These are phyloP conservation scores for Musa troglodytarum DNA, from an alignment of 176 grass and related monocot genomes.

Conservation along the genomic window DNA sequence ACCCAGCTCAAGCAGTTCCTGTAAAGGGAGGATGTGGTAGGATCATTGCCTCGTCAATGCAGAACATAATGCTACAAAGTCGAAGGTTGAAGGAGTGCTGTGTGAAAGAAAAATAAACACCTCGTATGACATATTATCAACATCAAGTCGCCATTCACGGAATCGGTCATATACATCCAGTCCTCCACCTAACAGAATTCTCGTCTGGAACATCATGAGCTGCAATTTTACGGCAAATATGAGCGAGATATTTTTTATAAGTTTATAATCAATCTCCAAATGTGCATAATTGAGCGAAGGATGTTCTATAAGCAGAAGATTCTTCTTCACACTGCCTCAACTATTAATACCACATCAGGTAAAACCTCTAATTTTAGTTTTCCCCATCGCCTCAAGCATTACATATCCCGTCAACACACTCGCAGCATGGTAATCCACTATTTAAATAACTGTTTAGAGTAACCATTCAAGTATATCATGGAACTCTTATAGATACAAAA, in stretches of 20 bases:
- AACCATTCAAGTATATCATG: too few relatives aligned
- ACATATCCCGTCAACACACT: too few relatives aligned
- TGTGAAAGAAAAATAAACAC: slow-evolving; percentile 14
- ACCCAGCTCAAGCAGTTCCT: slow-evolving; percentile 75
- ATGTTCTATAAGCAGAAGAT: background rate
- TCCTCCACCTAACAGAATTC: slow-evolving; percentile 63
- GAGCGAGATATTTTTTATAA: too few relatives aligned
- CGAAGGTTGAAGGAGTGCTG: background rate
- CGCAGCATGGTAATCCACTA: too few relatives aligned
- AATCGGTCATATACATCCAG: slow-evolving; percentile 62
- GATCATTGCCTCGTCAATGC: background rate
- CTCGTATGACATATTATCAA: slow-evolving; percentile 96
- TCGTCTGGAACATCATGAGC: slow-evolving; percentile 83
- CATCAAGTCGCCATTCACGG: slow-evolving; percentile 80
- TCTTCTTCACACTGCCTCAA: too few relatives aligned
- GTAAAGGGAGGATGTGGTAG: slow-evolving; percentile 1
- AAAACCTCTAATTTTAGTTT: too few relatives aligned
- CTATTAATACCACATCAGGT: too few relatives aligned
- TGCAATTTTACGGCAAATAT: slow-evolving; percentile 18
- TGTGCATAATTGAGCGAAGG: background rate
- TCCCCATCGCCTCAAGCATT: too few relatives aligned
- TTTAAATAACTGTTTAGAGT: too few relatives aligned
- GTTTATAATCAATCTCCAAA: background rate
- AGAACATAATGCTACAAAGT: background rate
- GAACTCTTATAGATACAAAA: too few relatives aligned